phyloP scores from a whole-genome alignment of 148 eudicot genomes.

The Heliamphora exappendiculata region DNA sequence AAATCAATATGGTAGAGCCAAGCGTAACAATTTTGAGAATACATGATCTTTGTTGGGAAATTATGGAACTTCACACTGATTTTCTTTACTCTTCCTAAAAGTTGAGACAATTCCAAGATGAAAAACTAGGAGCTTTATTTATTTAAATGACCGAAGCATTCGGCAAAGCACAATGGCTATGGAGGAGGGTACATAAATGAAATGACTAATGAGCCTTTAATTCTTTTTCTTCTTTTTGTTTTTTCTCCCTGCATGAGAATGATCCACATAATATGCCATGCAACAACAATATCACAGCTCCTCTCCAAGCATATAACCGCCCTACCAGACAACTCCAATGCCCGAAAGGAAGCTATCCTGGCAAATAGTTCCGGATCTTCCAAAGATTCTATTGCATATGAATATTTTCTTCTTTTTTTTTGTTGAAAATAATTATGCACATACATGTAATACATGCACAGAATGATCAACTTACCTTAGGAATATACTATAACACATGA shows the following conservation, averaged over 20 bases:
- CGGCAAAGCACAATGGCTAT: no score
- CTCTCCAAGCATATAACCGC: slow-evolving; percentile 5
- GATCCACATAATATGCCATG: not conserved
- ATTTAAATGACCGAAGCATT: no score
- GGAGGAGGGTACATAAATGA: no score
- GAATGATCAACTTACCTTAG: slow-evolving; percentile 18
- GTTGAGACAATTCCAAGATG: no score
- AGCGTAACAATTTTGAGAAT: no score
- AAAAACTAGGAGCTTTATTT: no score
- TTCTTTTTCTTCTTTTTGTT: not conserved
- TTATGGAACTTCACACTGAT: no score
- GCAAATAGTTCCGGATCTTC: slow-evolving; percentile 4
- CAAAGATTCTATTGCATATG: not conserved
- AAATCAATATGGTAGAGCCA: no score
- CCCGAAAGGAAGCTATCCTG: not conserved
- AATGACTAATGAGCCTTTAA: not conserved
- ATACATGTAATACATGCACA: slow-evolving; percentile 10
- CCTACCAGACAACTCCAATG: not conserved
- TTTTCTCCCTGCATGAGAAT: not conserved
- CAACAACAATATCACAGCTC: not conserved
- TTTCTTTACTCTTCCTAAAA: no score
- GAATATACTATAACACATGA: not conserved
- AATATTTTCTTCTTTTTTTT: not conserved
- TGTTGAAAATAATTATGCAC: not conserved
- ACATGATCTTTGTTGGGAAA: no score